Evolutionary conservation across 73 alveolate genomes (phyloP).

Genomic region (Stentor coeruleus): DNA sequence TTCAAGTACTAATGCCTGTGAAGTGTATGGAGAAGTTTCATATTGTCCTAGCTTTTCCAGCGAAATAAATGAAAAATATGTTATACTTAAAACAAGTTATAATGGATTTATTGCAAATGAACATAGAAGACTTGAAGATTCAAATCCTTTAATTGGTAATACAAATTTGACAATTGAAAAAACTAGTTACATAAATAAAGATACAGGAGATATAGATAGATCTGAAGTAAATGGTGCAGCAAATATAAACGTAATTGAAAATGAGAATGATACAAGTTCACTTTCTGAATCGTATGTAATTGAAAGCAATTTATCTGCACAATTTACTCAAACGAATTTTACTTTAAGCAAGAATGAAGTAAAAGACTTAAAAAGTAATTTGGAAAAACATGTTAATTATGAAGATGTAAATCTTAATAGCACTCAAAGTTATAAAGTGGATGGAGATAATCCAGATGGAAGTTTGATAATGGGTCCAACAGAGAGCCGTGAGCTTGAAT

Average conservation of each 20-base stretch:
- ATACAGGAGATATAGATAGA: neutral
- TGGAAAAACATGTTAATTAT: neutral
- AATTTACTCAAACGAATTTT: neutral
- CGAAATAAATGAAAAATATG: neutral
- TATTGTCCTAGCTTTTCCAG: neutral
- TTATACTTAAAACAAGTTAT: neutral
- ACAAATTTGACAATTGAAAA: neutral
- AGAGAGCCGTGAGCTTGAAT: too few species aligned
- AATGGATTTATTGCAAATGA: neutral
- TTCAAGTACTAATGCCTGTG: neutral
- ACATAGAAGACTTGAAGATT: neutral
- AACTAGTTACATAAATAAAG: neutral
- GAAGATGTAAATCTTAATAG: neutral
- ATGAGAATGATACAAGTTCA: neutral
- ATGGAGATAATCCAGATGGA: neutral
- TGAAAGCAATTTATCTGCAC: neutral
- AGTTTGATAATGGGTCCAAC: neutral
- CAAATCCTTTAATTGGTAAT: neutral
- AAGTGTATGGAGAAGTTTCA: neutral
- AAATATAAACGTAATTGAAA: neutral
- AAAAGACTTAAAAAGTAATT: too few species aligned
- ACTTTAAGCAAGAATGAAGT: neutral
- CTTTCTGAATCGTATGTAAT: neutral
- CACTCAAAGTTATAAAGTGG: neutral
- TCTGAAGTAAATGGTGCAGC: neutral